Evolutionary conservation across 108 stramenopile genomes (phyloP).

Genomic region (Cyclotella sp.): DNA sequence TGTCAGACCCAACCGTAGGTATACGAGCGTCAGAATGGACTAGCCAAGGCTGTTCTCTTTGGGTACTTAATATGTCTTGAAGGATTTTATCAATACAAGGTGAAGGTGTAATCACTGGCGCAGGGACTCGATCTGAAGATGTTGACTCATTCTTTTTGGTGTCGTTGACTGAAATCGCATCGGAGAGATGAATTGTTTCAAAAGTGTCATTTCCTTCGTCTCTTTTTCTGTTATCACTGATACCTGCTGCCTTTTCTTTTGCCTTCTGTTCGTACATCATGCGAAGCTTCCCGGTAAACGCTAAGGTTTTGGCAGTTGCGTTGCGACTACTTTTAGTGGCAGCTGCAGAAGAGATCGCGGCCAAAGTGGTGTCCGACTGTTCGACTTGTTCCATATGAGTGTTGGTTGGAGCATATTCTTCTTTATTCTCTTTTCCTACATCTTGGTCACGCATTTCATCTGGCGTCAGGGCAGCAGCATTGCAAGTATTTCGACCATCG

Average conservation of each 20-base stretch:
- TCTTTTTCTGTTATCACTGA: not conserved
- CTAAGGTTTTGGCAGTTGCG: slow-evolving; percentile 56
- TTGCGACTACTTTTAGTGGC: slow-evolving; percentile 1
- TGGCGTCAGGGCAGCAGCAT: not conserved
- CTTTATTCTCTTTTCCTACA: not conserved
- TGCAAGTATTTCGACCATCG: slow-evolving; percentile 21
- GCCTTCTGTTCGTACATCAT: slow-evolving; percentile 67
- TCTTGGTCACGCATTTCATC: not conserved
- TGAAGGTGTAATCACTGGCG: slow-evolving; percentile 65
- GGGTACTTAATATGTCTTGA: slow-evolving; percentile 57
- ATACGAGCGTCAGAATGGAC: slow-evolving; percentile 71
- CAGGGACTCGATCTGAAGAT: slow-evolving; percentile 42
- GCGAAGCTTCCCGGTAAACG: slow-evolving; percentile 69
- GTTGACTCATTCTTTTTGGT: slow-evolving; percentile 2
- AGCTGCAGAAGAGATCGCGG: not conserved
- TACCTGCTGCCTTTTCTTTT: slow-evolving; percentile 51
- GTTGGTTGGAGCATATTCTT: not conserved
- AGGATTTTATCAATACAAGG: slow-evolving; percentile 63
- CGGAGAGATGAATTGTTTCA: slow-evolving; percentile 38
- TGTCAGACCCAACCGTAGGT: slow-evolving; percentile 30
- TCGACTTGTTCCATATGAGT: not conserved
- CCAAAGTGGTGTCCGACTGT: not conserved
- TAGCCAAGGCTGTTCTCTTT: slow-evolving; percentile 78
- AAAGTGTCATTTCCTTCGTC: slow-evolving; percentile 9
- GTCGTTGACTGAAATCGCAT: slow-evolving; percentile 12